A percentile compares a stretch with the other conserved stretches of the same genome.
Conservation (phyloP, 2,329 filamentous ascomycete species). For the Xylariaceae sp. region DNA sequence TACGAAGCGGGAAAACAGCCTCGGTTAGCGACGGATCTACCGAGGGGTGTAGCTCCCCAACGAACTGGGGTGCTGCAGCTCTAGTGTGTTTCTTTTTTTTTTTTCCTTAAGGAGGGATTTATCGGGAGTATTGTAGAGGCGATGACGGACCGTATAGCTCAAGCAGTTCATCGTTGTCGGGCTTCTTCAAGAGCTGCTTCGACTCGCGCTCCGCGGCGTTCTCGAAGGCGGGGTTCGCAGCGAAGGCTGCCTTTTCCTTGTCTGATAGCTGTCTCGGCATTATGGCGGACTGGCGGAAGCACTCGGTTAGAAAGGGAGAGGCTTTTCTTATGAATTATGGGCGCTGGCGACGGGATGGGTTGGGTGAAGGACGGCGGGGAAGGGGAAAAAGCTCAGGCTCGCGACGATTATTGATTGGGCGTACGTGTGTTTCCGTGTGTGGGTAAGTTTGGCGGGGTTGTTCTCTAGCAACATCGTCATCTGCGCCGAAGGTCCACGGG, state of each 20-base stretch:
- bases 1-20: constrained; percentile 26
- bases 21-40: neutral
- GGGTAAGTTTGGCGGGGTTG: neutral
- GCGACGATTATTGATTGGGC: neutral
- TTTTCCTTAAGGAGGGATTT: neutral
- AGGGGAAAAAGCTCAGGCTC: neutral
- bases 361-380: neutral
- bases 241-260: constrained; percentile 14
- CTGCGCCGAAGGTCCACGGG: neutral
- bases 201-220: constrained; percentile 43
- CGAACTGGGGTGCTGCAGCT: too few relatives aligned
- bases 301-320: neutral
- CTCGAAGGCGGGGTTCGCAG: constrained; percentile 14
- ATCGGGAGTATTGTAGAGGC: neutral
- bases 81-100: neutral
- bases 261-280: constrained; percentile 12
- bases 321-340: neutral
- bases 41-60: neutral
- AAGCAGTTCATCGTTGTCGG: constrained; percentile 60
- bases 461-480: neutral
- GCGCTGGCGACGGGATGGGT: neutral
- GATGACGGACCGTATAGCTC: constrained; percentile 53
- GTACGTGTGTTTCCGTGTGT: neutral
- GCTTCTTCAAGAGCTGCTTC: constrained; percentile 64
- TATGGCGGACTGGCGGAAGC: neutral